Evolutionary conservation across 306 rosid species (phyloP).

Genomic region (Cyamopsis tetragonoloba): DNA sequence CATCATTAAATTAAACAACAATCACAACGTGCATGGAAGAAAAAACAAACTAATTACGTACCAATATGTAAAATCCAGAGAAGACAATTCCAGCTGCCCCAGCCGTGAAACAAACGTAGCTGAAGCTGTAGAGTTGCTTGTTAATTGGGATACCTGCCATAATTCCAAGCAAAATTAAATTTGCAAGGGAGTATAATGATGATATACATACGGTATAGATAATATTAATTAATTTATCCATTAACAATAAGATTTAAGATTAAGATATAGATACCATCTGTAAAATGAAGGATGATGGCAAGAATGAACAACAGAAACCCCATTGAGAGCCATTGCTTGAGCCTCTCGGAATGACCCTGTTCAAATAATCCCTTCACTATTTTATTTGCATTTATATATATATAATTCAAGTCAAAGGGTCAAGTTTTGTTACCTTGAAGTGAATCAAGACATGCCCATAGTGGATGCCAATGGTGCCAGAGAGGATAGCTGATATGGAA

Average conservation of each 20-base stretch:
- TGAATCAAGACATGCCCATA: slow-evolving; percentile 72
- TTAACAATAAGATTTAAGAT: no score
- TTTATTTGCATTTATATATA: no score
- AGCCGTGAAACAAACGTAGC: slow-evolving; percentile 74
- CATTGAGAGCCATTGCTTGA: slow-evolving; percentile 69
- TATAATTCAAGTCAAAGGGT: not conserved
- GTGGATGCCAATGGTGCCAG: slow-evolving; percentile 67
- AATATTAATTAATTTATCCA: no score
- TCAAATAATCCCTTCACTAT: not conserved
- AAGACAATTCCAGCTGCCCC: slow-evolving; percentile 68
- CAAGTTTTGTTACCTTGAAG: slow-evolving; percentile 53
- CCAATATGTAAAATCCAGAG: slow-evolving; percentile 59
- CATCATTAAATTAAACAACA: not conserved
- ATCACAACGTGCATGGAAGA: not conserved
- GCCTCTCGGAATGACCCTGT: slow-evolving; percentile 60
- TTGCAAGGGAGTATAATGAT: no score
- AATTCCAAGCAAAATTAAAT: not conserved
- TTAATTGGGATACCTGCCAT: slow-evolving; percentile 65
- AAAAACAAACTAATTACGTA: not conserved
- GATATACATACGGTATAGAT: no score
- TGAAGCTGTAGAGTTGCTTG: slow-evolving; percentile 77
- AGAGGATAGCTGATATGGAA: slow-evolving; percentile 60
- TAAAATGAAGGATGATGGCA: slow-evolving; percentile 63
- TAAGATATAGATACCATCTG: no score
- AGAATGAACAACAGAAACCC: slow-evolving; percentile 44